phyloP scores from a whole-genome alignment of 1,284 basidiomycete species.

The Pisolithus thermaeus region DNA sequence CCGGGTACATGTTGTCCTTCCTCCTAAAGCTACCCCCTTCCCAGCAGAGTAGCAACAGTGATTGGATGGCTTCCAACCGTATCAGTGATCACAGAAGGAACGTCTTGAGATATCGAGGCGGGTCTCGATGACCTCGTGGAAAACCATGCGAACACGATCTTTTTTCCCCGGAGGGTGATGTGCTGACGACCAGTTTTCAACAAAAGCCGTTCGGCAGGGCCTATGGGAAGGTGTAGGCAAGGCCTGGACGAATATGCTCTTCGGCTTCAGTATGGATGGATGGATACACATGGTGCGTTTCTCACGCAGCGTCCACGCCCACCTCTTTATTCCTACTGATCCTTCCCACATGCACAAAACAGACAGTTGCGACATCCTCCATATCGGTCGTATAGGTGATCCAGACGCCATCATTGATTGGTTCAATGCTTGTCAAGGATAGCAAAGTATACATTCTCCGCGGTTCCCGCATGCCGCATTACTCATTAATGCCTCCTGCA shows the following conservation, averaged over 20 bases:
- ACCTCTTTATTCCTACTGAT: background rate
- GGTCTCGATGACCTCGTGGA: conserved; percentile 64
- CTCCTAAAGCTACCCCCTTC: conserved; percentile 39
- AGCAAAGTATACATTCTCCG: conserved; percentile 39
- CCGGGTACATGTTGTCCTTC: conserved; percentile 63
- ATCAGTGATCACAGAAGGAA: conserved; percentile 27
- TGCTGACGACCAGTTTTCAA: conserved; percentile 30
- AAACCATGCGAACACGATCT: conserved; percentile 48
- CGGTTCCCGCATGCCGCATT: no score
- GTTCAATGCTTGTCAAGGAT: conserved; percentile 44
- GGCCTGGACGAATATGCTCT: conserved; percentile 56
- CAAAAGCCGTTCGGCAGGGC: conserved; percentile 50
- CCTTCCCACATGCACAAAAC: background rate
- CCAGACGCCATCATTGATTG: no score
- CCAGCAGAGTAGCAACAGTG: conserved; percentile 45
- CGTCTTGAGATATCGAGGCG: conserved; percentile 32
- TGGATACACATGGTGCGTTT: conserved; percentile 71
- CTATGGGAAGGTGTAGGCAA: conserved; percentile 57
- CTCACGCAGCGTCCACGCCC: no score
- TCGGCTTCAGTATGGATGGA: conserved; percentile 68
- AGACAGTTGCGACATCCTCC: conserved; percentile 70
- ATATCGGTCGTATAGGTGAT: conserved; percentile 15
- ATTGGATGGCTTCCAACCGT: conserved; percentile 71
- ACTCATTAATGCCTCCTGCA: no score
- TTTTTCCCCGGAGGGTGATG: background rate